Base-by-base conservation (phyloP, 202 grass and related monocot species). In the Setaria viridis region DNA sequence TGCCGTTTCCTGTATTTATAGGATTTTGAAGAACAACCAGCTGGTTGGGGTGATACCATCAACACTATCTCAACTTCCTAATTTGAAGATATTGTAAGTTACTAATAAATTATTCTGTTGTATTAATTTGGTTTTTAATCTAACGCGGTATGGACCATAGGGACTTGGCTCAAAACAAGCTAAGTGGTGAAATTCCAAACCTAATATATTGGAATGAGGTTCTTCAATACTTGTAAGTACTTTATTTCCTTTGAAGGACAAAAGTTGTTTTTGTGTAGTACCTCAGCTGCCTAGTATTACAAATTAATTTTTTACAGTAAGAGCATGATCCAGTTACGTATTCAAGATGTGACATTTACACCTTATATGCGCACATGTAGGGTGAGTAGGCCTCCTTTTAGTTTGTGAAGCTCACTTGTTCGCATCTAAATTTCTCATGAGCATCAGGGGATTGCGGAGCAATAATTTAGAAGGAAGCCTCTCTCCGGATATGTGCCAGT, bases 141-240 rank as follows among this genome's bases (percentile, higher is more conserved):
- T 89, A 72, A 86, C 84, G 64, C 9, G 7, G 53, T 59, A 20
- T 66, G 67, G 62, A 21, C 25, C 56, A 15, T 41, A 98, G 95
- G 85, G 93, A 98, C 74, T 84, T 98, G 51, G 95, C 95, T 72
- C 93, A 95, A 81, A 98, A 98, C 87, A 93, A 89, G 50, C 50
- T 98, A 51, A 93, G 80, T 68, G 95, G 95, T 2, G 91, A 95
- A 74, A 98, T 98, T 71, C 93, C 93, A 5, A 91, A 90, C 81
- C 87, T 98, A 8, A 93, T 98, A 60, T 98, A 95, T 72, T 98
- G 95, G 95, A 98, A 91, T 84, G 95, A 98, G 81, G 91, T 98
- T 86, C 88, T 98, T 77, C 95, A 95, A 33, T 98, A 98, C 77
- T 68, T 98, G 93, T 98, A 74, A 95, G 91, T 86, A 66, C 43